Conservation (phyloP, 495 filamentous ascomycete genomes). For the Pseudotulostoma volvatum region DNA sequence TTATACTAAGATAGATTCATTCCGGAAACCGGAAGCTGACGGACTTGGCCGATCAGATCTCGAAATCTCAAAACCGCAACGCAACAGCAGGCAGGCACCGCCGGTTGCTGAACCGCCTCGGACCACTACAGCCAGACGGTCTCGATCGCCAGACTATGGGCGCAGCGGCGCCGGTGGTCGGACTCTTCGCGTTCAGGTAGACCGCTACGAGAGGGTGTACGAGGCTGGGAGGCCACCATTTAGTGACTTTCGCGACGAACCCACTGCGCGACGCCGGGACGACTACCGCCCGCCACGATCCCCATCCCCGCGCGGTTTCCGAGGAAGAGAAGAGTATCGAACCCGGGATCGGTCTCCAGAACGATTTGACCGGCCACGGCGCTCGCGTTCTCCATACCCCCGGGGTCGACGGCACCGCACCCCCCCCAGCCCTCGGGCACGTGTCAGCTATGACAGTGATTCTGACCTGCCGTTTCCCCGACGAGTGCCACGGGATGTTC, state of each 20-base stretch:
- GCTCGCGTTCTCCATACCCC: conserved; percentile 47
- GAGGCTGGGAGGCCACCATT: conserved; percentile 24
- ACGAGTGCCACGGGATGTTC: conserved; percentile 59
- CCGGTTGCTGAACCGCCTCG: conserved; percentile 23
- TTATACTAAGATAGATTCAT: conserved; percentile 2
- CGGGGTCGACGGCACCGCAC: conserved; percentile 48
- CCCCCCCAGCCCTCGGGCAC: conserved; percentile 44
- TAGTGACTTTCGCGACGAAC: conserved; percentile 35
- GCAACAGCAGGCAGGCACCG: conserved; percentile 43
- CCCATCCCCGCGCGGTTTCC: conserved; percentile 42
- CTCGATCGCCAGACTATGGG: conserved; percentile 54
- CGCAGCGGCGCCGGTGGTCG: conserved; percentile 24
- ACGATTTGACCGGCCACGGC: conserved; percentile 39
- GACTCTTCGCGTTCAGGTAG: conserved; percentile 17
- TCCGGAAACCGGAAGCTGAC: conserved; percentile 4
- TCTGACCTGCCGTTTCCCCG: conserved; percentile 53
- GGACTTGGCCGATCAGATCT: no score
- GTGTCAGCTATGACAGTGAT: conserved; percentile 37
- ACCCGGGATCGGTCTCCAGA: conserved; percentile 39
- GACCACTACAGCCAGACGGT: conserved; percentile 33
- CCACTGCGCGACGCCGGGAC: conserved; percentile 34
- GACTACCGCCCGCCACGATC: conserved; percentile 49
- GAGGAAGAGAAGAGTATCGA: conserved; percentile 54
- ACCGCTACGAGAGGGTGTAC: conserved; percentile 30
- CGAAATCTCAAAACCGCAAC: conserved; percentile 81